Percentiles rank a stretch among this genome's conserved stretches.
phyloP scores from a whole-genome alignment of 192 early-diverging fungal genomes.

The Podila minutissima region DNA sequence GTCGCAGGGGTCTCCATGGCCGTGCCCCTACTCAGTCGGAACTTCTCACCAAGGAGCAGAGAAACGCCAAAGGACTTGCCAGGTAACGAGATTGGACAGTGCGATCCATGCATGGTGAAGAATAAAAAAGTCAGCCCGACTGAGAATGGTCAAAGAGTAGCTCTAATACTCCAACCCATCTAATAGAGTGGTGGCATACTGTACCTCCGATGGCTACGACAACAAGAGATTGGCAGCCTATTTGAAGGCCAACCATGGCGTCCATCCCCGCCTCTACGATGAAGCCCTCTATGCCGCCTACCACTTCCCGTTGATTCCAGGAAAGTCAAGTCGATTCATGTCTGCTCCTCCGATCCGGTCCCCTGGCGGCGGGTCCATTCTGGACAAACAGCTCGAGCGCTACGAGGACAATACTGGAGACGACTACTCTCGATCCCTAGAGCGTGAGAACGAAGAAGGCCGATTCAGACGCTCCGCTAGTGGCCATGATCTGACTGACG shows the following conservation, averaged over 20 bases:
- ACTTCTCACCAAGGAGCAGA: constrained; percentile 61
- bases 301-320: constrained; percentile 62
- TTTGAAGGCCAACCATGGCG: constrained; percentile 58
- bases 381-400: constrained; percentile 61
- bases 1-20: constrained; percentile 38
- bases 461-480: constrained; percentile 16
- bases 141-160: not conserved
- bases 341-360: constrained; percentile 47
- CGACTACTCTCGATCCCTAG: constrained; percentile 40
- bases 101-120: not conserved
- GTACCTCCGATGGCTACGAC: constrained; percentile 74
- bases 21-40: constrained; percentile 61
- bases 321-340: constrained; percentile 26
- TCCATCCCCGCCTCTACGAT: constrained; percentile 61
- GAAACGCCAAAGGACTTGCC: constrained; percentile 56
- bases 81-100: constrained; percentile 21
- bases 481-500: constrained; percentile 19
- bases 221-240: constrained; percentile 53
- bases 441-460: constrained; percentile 22
- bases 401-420: constrained; percentile 53
- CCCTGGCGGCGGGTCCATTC: constrained; percentile 58
- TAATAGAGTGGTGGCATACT: constrained; percentile 77
- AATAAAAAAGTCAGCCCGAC: not conserved
- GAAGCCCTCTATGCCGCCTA: constrained; percentile 67
- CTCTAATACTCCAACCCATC: not conserved